Evolutionary conservation across 75 land plant species (phyloP).

Genomic region (Picea sitchensis): DNA sequence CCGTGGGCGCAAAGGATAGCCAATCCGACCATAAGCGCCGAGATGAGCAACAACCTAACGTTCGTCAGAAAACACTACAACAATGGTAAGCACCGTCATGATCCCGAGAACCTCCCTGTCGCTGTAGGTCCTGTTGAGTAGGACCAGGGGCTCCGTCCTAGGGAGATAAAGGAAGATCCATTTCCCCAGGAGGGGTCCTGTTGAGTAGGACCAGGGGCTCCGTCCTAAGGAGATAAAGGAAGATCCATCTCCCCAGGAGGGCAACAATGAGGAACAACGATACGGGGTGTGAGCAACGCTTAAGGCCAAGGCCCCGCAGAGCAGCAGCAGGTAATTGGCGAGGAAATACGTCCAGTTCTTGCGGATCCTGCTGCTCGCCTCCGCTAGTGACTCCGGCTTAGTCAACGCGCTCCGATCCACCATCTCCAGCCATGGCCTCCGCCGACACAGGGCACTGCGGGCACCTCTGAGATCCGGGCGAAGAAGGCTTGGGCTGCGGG

Average conservation of each 20-base stretch:
- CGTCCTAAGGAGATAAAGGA: conserved; percentile 48
- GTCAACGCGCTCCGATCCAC: conserved; percentile 38
- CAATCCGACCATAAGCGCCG: conserved; percentile 25
- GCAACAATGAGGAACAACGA: conserved; percentile 35
- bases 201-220: conserved; percentile 44
- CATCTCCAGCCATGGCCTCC: conserved; percentile 57
- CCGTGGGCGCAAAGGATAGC: conserved; percentile 26
- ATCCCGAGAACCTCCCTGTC: conserved; percentile 31
- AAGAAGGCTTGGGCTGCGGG: no score
- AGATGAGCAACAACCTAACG: conserved; percentile 36
- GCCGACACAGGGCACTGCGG: conserved; percentile 19
- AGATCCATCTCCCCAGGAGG: conserved; percentile 45
- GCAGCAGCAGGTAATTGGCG: conserved; percentile 41
- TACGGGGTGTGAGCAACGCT: conserved; percentile 45
- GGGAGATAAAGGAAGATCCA: no score
- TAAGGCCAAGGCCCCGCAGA: conserved; percentile 23
- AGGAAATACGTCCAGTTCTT: conserved; percentile 60
- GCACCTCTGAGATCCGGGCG: no score
- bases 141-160: no score
- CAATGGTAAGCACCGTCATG: conserved; percentile 25
- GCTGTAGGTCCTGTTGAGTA: background rate
- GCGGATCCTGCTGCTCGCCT: conserved; percentile 41
- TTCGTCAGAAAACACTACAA: conserved; percentile 36
- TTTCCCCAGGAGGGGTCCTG: conserved; percentile 2
- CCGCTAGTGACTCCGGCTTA: conserved; percentile 50